Base-by-base conservation (phyloP, 148 eudicot species). In the Oxyria digyna region DNA sequence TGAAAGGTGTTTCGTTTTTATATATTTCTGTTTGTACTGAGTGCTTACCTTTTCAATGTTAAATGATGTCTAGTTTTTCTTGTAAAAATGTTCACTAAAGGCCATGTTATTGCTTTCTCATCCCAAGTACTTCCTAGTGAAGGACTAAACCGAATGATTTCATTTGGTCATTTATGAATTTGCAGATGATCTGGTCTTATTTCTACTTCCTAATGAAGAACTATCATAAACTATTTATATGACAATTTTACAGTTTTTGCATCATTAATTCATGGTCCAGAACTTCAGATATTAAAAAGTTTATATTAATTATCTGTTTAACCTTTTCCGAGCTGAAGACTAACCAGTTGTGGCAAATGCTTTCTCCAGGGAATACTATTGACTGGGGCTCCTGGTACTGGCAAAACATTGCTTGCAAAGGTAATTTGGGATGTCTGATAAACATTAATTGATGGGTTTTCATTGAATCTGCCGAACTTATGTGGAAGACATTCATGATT, bases 381-480 rank as follows among this genome's bases (percentile, higher is more conserved):
- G 79, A 94, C 97, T 62, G 99, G 99, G 73, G 88, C 97, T 41
- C 99, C 97, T 75, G 99, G 99, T 72, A 94, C 97, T 1, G 99
- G 99, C 50, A 94, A 94, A 85, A 94, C 99, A 55, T 81, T 94
- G 57, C 92, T 94, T 55, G 98, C 98, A 46, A 90, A 94, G 96
- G 98, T 94, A 74, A 67, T 76, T 14, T 31, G 33, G 15, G 35
- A 59, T 59, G 3, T 59, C 38, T 59, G 65, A 59, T 59, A 1
- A 31, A 59, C 20, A 31, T 31, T 1, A 21, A 3, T 7, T 27
- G 6, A 3, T 24, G 15, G 5, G 26, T 13, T 55, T 10, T 33
- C 27, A n/a, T 3, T 55, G 35, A 3, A 26, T 15, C 17, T 55
- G 32, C 8, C n/a, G n/a, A n/a, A n/a, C n/a, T n/a, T n/a, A n/a